Evolutionary conservation across 2,329 filamentous ascomycete species (phyloP).

Genomic region (Penicillium frequentans): DNA sequence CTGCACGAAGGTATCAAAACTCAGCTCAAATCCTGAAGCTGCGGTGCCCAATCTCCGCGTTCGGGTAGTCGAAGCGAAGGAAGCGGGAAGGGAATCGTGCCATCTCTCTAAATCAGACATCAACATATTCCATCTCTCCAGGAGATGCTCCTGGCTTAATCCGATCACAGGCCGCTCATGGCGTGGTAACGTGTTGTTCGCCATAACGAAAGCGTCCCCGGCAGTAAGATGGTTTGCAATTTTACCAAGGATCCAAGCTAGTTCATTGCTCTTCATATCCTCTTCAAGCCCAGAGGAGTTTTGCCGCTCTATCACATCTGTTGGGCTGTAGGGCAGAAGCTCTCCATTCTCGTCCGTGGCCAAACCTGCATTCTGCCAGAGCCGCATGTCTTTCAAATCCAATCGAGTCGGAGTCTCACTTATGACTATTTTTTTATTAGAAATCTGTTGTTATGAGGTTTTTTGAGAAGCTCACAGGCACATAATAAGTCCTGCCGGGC

Average conservation of each 20-base stretch:
- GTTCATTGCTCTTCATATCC: constrained; percentile 14
- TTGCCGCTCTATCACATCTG: constrained; percentile 1
- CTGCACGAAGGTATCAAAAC: constrained; percentile 9
- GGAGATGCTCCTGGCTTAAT: constrained; percentile 12
- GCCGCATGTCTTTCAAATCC: neutral
- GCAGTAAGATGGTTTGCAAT: constrained; percentile 17
- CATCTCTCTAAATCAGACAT: constrained; percentile 54
- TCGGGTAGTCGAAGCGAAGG: constrained; percentile 52
- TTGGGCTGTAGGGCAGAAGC: constrained; percentile 1
- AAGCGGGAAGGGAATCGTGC: constrained; percentile 54
- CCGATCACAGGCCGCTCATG: constrained; percentile 9
- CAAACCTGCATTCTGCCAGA: constrained; percentile 18
- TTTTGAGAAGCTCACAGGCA: too few relatives aligned
- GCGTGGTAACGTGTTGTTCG: constrained; percentile 8
- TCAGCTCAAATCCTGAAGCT: neutral
- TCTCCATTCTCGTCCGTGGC: constrained; percentile 6
- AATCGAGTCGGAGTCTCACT: too few relatives aligned
- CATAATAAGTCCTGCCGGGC: too few relatives aligned
- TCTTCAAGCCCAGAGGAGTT: constrained; percentile 10
- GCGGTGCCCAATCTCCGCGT: constrained; percentile 28
- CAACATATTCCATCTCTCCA: constrained; percentile 50
- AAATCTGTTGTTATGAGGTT: too few relatives aligned
- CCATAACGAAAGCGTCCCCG: constrained; percentile 10
- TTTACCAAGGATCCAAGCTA: constrained; percentile 19
- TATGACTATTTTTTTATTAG: too few relatives aligned